Conservation (phyloP, 1,284 basidiomycete genomes). For the Phellinidium pouzarii region DNA sequence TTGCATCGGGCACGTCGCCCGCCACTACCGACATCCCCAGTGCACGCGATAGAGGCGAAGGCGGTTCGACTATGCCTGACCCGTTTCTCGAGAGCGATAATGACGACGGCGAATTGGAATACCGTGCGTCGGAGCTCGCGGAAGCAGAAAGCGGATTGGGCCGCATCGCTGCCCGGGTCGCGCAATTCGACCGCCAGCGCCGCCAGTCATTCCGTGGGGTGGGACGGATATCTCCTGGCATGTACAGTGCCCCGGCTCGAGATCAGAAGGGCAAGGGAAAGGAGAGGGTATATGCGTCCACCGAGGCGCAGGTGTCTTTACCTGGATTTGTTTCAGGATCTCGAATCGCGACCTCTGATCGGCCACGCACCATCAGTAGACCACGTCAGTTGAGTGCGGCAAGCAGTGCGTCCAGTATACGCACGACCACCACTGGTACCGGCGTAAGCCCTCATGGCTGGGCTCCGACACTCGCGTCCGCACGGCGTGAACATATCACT, state of each 20-base stretch:
- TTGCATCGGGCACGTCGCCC: not conserved
- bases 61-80: not conserved
- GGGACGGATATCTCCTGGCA: conserved; percentile 4
- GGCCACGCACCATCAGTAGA: conserved; percentile 7
- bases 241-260: not conserved
- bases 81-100: conserved; percentile 8
- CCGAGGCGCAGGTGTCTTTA: not conserved
- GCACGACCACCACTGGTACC: not conserved
- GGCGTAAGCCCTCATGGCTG: not conserved
- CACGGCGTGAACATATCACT: conserved; percentile 1
- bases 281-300: not conserved
- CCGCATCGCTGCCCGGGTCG: conserved; percentile 13
- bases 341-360: not conserved
- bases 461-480: not conserved
- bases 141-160: conserved; percentile 13
- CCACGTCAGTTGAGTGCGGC: conserved; percentile 12
- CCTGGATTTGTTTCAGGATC: not conserved
- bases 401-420: not conserved
- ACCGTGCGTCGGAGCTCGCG: conserved; percentile 12
- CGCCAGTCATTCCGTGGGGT: conserved; percentile 9
- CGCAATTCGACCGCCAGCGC: conserved; percentile 14
- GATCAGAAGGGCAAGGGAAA: conserved; percentile 4
- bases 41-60: not conserved
- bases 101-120: conserved; percentile 1
- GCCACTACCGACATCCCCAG: not conserved